Percentiles rank a stretch among this genome's conserved stretches.
These are phyloP conservation scores for Calvatia gigantea DNA, from an alignment of 768 basidiomycete species.

Conservation along the genomic window DNA sequence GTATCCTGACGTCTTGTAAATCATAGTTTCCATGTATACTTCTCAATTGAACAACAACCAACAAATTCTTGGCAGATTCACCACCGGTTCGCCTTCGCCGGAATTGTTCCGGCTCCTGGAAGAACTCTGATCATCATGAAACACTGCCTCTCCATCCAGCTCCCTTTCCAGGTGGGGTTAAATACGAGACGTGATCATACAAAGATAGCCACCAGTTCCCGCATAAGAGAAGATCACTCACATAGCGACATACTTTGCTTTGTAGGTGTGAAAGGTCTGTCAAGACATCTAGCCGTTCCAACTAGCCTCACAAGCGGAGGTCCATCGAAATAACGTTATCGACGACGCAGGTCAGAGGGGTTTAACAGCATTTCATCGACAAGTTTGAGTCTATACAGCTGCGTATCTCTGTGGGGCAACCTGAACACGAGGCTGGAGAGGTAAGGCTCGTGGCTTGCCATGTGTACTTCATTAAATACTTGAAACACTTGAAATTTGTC, in stretches of 20 bases:
- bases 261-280: not conserved
- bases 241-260: not conserved
- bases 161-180: constrained; percentile 8
- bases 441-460: constrained; percentile 10
- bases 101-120: constrained; percentile 12
- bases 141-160: constrained; percentile 6
- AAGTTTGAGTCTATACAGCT: not conserved
- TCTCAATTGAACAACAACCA: constrained; percentile 4
- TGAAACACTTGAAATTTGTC: constrained; percentile 10
- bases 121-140: constrained; percentile 8
- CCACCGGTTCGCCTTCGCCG: constrained; percentile 1
- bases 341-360: not conserved
- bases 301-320: too few species aligned
- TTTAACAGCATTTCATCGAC: not conserved
- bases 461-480: constrained; percentile 12
- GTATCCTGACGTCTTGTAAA: constrained; percentile 11
- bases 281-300: not conserved
- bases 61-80: constrained; percentile 10
- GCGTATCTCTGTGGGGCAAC: constrained; percentile 4
- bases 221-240: constrained; percentile 3
- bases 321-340: too few species aligned
- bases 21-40: constrained; percentile 9
- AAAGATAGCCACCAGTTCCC: constrained; percentile 6
- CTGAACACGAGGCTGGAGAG: constrained; percentile 11
- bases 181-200: constrained; percentile 3